Percentiles rank a stretch among this genome's conserved stretches.
Evolutionary conservation across 169 alveolate species (phyloP).

Genomic region (Eimeria necatrix): DNA sequence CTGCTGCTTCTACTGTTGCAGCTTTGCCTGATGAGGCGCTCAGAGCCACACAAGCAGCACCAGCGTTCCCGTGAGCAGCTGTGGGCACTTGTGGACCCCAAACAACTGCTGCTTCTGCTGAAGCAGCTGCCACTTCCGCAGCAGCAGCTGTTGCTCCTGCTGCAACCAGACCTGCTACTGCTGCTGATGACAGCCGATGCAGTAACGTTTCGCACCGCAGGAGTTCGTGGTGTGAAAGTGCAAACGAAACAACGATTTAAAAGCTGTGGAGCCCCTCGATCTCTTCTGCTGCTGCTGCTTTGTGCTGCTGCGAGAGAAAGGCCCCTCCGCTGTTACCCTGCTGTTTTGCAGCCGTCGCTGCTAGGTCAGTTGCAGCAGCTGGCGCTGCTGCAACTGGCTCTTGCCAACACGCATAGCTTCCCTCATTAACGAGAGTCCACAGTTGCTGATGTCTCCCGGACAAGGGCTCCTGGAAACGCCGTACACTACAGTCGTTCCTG

Average conservation of each 20-base stretch:
- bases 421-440: not conserved
- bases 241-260: not conserved
- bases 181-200: not conserved
- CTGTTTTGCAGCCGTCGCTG: not conserved
- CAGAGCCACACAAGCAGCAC: not conserved
- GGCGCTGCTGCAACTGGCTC: conserved; percentile 36
- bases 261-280: not conserved
- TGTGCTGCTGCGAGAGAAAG: conserved; percentile 1
- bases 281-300: conserved; percentile 22
- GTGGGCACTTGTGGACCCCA: not conserved
- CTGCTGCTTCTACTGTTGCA: conserved; percentile 41
- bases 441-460: not conserved
- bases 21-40: conserved; percentile 17
- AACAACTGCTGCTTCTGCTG: not conserved
- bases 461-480: not conserved
- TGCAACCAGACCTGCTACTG: not conserved
- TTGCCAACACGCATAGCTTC: not conserved
- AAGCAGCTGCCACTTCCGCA: conserved; percentile 31
- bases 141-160: conserved; percentile 43
- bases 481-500: not conserved
- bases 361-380: conserved; percentile 10
- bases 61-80: not conserved
- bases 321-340: not conserved
- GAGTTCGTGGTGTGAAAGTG: not conserved
- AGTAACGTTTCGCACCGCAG: not conserved